A percentile compares a stretch with the other conserved stretches of the same genome.
These are phyloP conservation scores for Aquanectria penicillioides DNA, from an alignment of 2,329 filamentous ascomycete genomes.

Conservation along the genomic window DNA sequence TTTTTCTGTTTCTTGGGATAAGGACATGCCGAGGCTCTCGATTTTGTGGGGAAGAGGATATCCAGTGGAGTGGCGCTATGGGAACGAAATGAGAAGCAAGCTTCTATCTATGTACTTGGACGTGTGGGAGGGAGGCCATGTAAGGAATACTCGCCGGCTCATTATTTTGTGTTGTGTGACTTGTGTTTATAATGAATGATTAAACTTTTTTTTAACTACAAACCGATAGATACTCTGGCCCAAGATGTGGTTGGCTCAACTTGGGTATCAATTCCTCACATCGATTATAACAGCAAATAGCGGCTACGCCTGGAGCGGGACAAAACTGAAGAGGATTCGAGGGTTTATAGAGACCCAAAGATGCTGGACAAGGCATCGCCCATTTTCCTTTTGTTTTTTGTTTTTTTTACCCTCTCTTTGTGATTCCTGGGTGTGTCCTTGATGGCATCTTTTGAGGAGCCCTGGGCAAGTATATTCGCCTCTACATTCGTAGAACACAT, in stretches of 20 bases:
- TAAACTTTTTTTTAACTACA: slow-evolving; percentile 28
- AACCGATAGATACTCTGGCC: no score
- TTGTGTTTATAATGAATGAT: slow-evolving; percentile 43
- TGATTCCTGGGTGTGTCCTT: slow-evolving; percentile 41
- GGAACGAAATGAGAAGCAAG: slow-evolving; percentile 38
- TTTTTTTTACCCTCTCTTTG: slow-evolving; percentile 55
- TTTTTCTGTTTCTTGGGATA: slow-evolving; percentile 38
- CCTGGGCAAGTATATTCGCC: slow-evolving; percentile 7
- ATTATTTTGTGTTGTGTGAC: slow-evolving; percentile 34
- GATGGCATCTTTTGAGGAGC: slow-evolving; percentile 10
- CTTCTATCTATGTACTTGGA: slow-evolving; percentile 39
- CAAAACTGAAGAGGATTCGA: background rate
- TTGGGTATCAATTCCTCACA: background rate
- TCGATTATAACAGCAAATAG: background rate
- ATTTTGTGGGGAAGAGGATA: slow-evolving; percentile 22
- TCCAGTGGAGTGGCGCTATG: slow-evolving; percentile 30
- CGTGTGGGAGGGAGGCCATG: slow-evolving; percentile 33
- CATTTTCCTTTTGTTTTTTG: slow-evolving; percentile 65
- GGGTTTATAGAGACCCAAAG: slow-evolving; percentile 65
- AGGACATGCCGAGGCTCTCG: slow-evolving; percentile 30
- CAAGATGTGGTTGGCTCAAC: background rate
- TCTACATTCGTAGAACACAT: background rate
- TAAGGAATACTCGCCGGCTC: slow-evolving; percentile 35
- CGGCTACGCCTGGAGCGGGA: no score
- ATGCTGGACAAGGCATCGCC: slow-evolving; percentile 78